phyloP scores from a whole-genome alignment of 768 basidiomycete genomes.

The Sarcodon aspratus region DNA sequence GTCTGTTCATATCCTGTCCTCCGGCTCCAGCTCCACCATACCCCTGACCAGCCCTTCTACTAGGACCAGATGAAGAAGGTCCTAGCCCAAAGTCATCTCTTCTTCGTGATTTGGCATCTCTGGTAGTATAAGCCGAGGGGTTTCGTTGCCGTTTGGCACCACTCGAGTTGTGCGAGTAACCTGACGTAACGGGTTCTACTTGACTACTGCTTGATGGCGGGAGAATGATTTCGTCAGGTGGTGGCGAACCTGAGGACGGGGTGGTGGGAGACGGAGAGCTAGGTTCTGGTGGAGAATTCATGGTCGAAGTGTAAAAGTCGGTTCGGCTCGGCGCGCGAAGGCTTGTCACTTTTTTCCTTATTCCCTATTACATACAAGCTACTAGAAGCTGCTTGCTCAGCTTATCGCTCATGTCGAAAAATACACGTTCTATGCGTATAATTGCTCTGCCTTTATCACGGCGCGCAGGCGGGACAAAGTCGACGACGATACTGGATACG shows the following conservation, averaged over 20 bases:
- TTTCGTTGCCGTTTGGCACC: background rate
- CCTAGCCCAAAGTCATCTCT: background rate
- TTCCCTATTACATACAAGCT: too few relatives aligned
- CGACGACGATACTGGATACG: constrained; percentile 15
- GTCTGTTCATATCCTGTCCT: background rate
- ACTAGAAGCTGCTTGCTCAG: too few relatives aligned
- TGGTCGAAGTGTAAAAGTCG: constrained; percentile 2
- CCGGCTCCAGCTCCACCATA: background rate
- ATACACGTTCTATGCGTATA: background rate
- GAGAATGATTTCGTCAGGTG: constrained; percentile 21
- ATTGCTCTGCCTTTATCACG: background rate
- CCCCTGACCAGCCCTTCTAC: background rate
- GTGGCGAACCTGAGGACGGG: constrained; percentile 25
- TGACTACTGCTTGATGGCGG: background rate
- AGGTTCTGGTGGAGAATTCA: constrained; percentile 26
- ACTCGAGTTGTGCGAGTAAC: background rate
- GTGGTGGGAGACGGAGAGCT: constrained; percentile 22
- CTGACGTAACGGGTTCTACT: background rate
- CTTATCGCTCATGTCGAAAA: background rate
- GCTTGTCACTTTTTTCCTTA: too few relatives aligned
- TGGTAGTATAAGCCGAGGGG: background rate
- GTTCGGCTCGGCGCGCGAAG: too few relatives aligned
- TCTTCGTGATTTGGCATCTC: background rate
- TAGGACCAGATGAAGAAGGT: background rate
- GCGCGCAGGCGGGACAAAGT: background rate